Conservation (phyloP, 495 filamentous ascomycete genomes). For the Cercophora sp. region DNA sequence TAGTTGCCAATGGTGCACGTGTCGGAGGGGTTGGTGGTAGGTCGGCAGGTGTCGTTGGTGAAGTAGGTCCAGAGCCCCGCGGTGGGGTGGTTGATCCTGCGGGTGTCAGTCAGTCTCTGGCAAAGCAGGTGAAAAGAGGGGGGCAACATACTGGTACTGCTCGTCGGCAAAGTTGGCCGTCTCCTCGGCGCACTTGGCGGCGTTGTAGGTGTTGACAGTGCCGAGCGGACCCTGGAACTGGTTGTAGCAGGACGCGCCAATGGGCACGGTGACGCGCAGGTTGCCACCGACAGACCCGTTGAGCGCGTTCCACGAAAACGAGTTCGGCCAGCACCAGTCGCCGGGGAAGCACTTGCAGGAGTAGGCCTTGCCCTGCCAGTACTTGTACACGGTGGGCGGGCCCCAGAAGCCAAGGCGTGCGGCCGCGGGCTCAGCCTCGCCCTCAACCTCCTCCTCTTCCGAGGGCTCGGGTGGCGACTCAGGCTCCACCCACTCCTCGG, state of each 20-base stretch:
- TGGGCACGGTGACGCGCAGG: constrained; percentile 35
- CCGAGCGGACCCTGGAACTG: constrained; percentile 38
- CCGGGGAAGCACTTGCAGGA: constrained; percentile 43
- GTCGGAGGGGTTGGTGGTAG: constrained; percentile 38
- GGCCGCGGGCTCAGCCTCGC: neutral
- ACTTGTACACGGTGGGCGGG: constrained; percentile 21
- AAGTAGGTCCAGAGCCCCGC: constrained; percentile 45
- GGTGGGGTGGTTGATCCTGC: constrained; percentile 33
- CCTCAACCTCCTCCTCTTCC: neutral
- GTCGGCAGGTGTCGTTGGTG: constrained; percentile 44
- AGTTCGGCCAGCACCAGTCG: constrained; percentile 42
- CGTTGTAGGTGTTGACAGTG: constrained; percentile 35
- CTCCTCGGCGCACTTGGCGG: constrained; percentile 30
- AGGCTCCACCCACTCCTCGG: too few relatives aligned
- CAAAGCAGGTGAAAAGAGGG: neutral
- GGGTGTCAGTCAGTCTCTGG: constrained; percentile 9
- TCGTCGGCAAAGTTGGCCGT: constrained; percentile 33
- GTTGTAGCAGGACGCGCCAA: constrained; percentile 38
- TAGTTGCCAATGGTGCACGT: constrained; percentile 58
- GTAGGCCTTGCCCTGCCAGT: constrained; percentile 30
- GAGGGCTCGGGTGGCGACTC: neutral
- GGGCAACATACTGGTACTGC: constrained; percentile 32
- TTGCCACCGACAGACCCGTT: constrained; percentile 40
- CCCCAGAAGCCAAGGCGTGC: neutral
- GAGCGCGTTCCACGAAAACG: constrained; percentile 27